Evolutionary conservation across 2,329 filamentous ascomycete species (phyloP), one percentile per base, ranked within the genome.

Genomic region (Davidsoniella australis): DNA sequence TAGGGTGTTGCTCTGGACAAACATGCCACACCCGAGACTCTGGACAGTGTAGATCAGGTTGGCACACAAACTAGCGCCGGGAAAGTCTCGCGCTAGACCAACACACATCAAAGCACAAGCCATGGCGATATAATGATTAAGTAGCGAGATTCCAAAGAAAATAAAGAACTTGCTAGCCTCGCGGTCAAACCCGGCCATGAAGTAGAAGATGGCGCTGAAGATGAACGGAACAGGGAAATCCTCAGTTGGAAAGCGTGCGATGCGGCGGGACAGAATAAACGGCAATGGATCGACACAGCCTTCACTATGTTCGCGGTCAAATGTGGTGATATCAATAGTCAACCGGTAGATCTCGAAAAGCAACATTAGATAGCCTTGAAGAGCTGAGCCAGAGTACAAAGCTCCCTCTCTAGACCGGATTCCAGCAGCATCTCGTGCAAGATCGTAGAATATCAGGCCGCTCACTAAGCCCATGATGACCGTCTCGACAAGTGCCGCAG

Each of bases 361-460:
- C 9, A 88, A 67, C 45, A 86, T 79, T 2, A 88, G 68, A 58
- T 88, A 88, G 1, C 82, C 82, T 57, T 88, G 83, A 5, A 88
- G 67, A 4, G 75, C 80, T 5, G 80, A 71, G 0, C 80, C 76
- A 2, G 75, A 84, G 56, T 87, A 88, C 0, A 88, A 63, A 5
- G 79, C 80, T 45, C 81, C 83, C 60, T 87, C 66, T 1, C 82
- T 71, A 23, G 82, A 86, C 20, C 82, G 72, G 44, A 88, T 87
- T 0, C 83, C 83, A 1, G 80, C 68, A 43, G 81, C 73, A 50
- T 79, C 80, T 9, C 75, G 69, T 2, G 74, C 72, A 0, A 87
- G 68, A 18, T 76, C 63, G 55, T 75, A 75, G 58, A 85, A 88
- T 29, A 86, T 76, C 68, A 82, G 86, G 0, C 83, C 83, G 2